A percentile compares a stretch with the other conserved stretches of the same genome.
These are phyloP conservation scores for Gossypium schwendimanii DNA, from an alignment of 441 rosid species.

Conservation along the genomic window DNA sequence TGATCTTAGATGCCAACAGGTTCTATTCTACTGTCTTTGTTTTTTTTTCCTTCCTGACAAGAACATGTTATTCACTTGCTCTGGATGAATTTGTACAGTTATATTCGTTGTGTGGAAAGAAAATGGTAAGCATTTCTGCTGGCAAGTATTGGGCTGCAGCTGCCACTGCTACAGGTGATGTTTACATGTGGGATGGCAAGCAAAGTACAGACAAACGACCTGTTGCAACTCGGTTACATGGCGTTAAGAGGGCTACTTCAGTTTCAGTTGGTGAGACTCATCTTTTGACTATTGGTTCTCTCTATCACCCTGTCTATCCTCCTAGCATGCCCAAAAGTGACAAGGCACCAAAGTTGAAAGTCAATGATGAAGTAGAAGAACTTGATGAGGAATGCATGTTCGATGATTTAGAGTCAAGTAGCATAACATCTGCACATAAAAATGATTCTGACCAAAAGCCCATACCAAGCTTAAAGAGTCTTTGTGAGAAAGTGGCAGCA, in stretches of 20 bases:
- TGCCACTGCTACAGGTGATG: conserved; percentile 79
- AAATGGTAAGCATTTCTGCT: conserved; percentile 69
- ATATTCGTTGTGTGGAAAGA: conserved; percentile 50
- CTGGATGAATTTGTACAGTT: conserved; percentile 35
- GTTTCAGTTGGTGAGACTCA: conserved; percentile 97
- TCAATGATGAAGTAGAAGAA: conserved; percentile 40
- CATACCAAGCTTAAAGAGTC: conserved; percentile 70
- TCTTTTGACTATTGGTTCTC: conserved; percentile 71
- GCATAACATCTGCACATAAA: conserved; percentile 18
- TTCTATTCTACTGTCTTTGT: conserved; percentile 22
- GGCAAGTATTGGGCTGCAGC: conserved; percentile 92
- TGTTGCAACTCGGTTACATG: conserved; percentile 59
- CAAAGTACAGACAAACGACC: conserved; percentile 53
- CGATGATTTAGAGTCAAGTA: conserved; percentile 36
- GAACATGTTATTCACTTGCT: conserved; percentile 8
- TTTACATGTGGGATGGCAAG: conserved; percentile 92
- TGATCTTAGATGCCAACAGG: conserved; percentile 91
- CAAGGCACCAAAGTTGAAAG: conserved; percentile 30
- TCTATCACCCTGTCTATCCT: conserved; percentile 68
- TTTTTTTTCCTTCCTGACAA: background rate
- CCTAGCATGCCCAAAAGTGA: conserved; percentile 28
- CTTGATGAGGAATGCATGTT: conserved; percentile 62
- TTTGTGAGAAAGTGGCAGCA: conserved; percentile 89
- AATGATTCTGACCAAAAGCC: conserved; percentile 31
- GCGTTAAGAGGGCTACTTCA: conserved; percentile 76